These are phyloP conservation scores for Penicillium sp. DNA, from an alignment of 2,329 filamentous ascomycete species.

Conservation along the genomic window DNA sequence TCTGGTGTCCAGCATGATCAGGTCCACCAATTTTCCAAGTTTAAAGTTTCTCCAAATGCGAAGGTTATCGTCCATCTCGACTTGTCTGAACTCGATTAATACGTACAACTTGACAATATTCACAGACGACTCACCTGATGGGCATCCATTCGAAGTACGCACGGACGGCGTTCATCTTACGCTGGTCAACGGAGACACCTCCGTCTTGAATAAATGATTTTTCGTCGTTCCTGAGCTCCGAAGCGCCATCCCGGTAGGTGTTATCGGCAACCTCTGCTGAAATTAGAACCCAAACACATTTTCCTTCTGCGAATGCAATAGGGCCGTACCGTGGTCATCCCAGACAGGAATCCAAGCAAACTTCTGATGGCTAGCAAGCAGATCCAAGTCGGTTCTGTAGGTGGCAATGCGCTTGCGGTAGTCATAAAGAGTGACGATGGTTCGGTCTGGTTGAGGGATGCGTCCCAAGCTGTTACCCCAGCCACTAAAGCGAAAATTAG, in stretches of 20 bases:
- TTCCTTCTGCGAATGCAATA: conserved; percentile 4
- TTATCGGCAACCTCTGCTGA: conserved; percentile 64
- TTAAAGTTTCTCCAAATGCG: conserved; percentile 70
- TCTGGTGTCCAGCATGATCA: conserved; percentile 71
- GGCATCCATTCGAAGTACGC: conserved; percentile 72
- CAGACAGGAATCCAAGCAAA: conserved; percentile 68
- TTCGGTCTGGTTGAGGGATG: conserved; percentile 57
- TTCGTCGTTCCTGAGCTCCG: conserved; percentile 68
- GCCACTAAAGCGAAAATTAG: conserved; percentile 32
- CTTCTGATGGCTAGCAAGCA: conserved; percentile 59
- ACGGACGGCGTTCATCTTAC: conserved; percentile 74
- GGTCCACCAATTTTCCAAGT: conserved; percentile 67
- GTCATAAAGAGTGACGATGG: conserved; percentile 52
- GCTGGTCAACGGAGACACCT: conserved; percentile 69
- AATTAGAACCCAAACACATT: conserved; percentile 3
- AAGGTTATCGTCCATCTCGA: conserved; percentile 71
- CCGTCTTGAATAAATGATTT: conserved; percentile 65
- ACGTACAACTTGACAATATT: conserved; percentile 28
- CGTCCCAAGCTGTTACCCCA: conserved; percentile 58
- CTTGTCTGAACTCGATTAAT: conserved; percentile 51
- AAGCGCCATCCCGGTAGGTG: conserved; percentile 65
- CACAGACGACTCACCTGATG: conserved; percentile 45
- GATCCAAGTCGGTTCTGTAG: conserved; percentile 65
- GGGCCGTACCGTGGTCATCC: conserved; percentile 60
- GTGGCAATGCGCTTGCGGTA: conserved; percentile 64